phyloP scores from a whole-genome alignment of 2,329 filamentous ascomycete species.

The Claviceps citrina region DNA sequence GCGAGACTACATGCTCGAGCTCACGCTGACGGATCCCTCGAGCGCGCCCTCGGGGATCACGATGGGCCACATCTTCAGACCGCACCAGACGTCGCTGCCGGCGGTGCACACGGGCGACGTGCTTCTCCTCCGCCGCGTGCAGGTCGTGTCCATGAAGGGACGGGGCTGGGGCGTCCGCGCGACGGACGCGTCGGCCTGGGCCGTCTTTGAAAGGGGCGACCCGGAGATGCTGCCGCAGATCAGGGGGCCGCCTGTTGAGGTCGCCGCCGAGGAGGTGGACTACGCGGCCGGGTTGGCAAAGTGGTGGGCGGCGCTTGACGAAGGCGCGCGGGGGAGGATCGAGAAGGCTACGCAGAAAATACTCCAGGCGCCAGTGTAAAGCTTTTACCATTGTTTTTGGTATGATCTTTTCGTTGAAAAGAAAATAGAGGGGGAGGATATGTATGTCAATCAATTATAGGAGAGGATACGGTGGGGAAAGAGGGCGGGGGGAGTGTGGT shows the following conservation, averaged over 20 bases:
- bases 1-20: conserved; percentile 43
- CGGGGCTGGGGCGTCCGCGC: conserved; percentile 40
- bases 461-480: too few relatives aligned
- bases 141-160: conserved; percentile 35
- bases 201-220: conserved; percentile 37
- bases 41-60: conserved; percentile 32
- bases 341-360: conserved; percentile 28
- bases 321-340: conserved; percentile 29
- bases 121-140: conserved; percentile 41
- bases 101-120: conserved; percentile 40
- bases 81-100: conserved; percentile 42
- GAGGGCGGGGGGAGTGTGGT: too few relatives aligned
- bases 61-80: conserved; percentile 42
- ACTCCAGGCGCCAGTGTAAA: conserved; percentile 3
- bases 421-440: too few relatives aligned
- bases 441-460: too few relatives aligned
- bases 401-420: too few relatives aligned
- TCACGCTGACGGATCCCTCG: conserved; percentile 42
- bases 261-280: conserved; percentile 31
- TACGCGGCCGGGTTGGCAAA: conserved; percentile 33
- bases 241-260: conserved; percentile 44
- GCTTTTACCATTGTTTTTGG: not conserved
- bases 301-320: conserved; percentile 35
- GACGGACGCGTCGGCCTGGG: conserved; percentile 45
- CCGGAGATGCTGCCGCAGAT: conserved; percentile 33